Base-by-base conservation (phyloP, 805 yeast genomes). In the Pichia manshurica region DNA sequence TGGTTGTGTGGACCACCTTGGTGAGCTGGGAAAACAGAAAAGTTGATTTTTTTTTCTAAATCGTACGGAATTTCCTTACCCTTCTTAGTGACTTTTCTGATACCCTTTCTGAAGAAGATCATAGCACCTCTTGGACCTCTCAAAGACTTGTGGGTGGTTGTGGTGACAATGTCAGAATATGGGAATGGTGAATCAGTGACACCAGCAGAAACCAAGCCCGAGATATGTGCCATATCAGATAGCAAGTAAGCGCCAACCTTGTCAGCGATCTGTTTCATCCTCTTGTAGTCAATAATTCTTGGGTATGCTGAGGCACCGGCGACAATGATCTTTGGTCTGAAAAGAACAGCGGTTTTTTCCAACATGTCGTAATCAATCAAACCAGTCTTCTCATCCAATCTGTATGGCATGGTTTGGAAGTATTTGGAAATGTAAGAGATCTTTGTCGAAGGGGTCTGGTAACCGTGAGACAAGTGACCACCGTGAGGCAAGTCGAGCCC, bases 1-100 rank as follows among this genome's bases (percentile, higher is more conserved):
- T 91, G 97, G 74, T 91, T 91, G 71, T 91, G 98, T 57, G 99
- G 99, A 64, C 99, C 99, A 75, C 99, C 99, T 75, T 91, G 99
- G 69, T 91, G 98, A 55, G 95, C 98, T 58, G 99, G 99, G 87
- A 91, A 91, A 48, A 91, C 98, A 29, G 96, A 87, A 65, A 91
- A 91, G 78, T 91, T 91, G 70, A 91, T 89, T 66, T 81, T 84
- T 64, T 81, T 80, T 70, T 91, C 98, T 63, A 91, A 78, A 61
- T 91, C 96, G 67, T 88, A 90, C 44, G 76, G 71, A 48, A 84
- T 73, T 70, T 87, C 90, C 68, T 86, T 87, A 56, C 96, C 97
- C 57, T 81, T 80, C 75, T 87, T 87, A 61, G 82, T 82, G 56
- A 81, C 79, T 56, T 82, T 79, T 72, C 95, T 82, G 49, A 87